Conservation (phyloP, 345 rosid genomes). For the Firmiana major region DNA sequence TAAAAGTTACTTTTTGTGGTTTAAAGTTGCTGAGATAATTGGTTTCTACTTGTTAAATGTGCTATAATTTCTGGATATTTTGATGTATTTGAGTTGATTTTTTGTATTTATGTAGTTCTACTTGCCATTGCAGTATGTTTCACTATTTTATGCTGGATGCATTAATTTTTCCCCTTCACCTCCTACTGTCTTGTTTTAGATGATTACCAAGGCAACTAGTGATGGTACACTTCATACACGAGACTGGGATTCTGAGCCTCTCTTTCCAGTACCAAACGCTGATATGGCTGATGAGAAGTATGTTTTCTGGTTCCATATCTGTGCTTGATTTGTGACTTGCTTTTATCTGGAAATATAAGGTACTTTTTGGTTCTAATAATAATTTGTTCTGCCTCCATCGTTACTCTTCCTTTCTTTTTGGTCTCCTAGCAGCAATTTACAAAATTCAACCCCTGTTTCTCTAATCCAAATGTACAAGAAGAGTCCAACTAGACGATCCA, state of each 20-base stretch:
- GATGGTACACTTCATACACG: slow-evolving; percentile 14
- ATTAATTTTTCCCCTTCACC: neutral
- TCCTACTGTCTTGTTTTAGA: neutral
- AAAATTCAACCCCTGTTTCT: slow-evolving; percentile 9
- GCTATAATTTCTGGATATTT: slow-evolving; percentile 5
- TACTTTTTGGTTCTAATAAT: neutral
- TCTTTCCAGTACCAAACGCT: slow-evolving; percentile 8
- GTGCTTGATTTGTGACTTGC: neutral
- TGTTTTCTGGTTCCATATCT: neutral
- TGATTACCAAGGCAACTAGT: slow-evolving; percentile 18
- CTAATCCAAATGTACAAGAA: slow-evolving; percentile 1
- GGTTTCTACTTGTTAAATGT: slow-evolving; percentile 1
- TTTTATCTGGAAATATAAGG: neutral
- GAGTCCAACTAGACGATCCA: slow-evolving; percentile 11
- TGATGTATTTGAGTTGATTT: neutral
- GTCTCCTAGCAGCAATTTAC: slow-evolving; percentile 4
- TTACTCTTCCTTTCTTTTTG: neutral
- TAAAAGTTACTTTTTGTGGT: neutral
- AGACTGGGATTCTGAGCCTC: slow-evolving; percentile 16
- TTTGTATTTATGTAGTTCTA: neutral
- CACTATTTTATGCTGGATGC: neutral
- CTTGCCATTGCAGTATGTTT: neutral
- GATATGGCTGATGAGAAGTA: slow-evolving; percentile 8
- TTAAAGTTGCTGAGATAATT: neutral
- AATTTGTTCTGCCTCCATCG: neutral